These are phyloP conservation scores for Pyricularia pennisetigena DNA, from an alignment of 2,329 filamentous ascomycete species.

Conservation along the genomic window DNA sequence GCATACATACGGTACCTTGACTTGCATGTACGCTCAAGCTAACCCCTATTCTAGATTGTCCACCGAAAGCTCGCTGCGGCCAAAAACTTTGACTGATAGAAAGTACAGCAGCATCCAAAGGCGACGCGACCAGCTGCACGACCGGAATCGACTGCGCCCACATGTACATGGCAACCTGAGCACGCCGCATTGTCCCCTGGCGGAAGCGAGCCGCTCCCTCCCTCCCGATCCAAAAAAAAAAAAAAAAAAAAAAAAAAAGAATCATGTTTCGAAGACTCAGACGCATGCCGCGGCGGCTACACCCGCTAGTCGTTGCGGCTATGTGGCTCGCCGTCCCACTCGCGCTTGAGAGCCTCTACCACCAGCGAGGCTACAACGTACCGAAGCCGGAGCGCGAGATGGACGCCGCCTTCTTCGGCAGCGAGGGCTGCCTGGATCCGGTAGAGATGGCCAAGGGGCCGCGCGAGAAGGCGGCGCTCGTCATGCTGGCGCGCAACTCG, in stretches of 20 bases:
- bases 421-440: slow-evolving; percentile 27
- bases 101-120: neutral
- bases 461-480: slow-evolving; percentile 32
- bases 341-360: slow-evolving; percentile 23
- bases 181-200: neutral
- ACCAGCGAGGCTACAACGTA: slow-evolving; percentile 23
- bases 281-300: neutral
- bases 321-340: slow-evolving; percentile 8
- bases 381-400: slow-evolving; percentile 22
- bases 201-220: neutral
- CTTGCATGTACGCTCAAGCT: neutral
- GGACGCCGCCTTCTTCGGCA: slow-evolving; percentile 27
- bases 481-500: slow-evolving; percentile 35
- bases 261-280: slow-evolving; percentile 1
- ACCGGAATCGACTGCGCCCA: neutral
- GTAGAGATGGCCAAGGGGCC: slow-evolving; percentile 15
- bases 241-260: no score
- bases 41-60: neutral
- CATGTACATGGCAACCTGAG: neutral
- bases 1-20: neutral
- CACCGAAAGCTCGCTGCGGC: neutral
- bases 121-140: neutral
- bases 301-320: neutral
- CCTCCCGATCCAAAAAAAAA: neutral
- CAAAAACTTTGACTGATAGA: neutral